phyloP scores from a whole-genome alignment of 2,329 filamentous ascomycete genomes.

The Dothideomycetes sp. region DNA sequence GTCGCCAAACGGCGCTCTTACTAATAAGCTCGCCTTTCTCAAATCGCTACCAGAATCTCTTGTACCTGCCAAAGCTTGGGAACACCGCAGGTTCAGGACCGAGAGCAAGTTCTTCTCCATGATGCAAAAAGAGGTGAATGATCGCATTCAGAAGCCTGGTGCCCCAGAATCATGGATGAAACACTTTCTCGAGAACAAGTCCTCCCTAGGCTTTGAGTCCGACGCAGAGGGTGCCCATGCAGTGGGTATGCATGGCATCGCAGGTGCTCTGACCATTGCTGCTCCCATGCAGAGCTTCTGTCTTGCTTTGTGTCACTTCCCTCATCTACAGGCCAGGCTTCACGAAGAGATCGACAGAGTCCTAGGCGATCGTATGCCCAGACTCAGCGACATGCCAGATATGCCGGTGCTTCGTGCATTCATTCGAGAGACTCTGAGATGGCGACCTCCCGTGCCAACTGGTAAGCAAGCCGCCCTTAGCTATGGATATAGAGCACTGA shows the following conservation, averaged over 20 bases:
- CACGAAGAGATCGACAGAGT: conserved; percentile 49
- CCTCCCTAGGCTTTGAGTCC: conserved; percentile 29
- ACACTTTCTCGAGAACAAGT: conserved; percentile 28
- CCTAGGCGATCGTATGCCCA: conserved; percentile 43
- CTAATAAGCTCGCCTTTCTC: conserved; percentile 34
- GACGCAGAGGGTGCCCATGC: conserved; percentile 34
- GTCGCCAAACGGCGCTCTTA: conserved; percentile 33
- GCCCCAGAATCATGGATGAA: conserved; percentile 30
- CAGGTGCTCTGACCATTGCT: conserved; percentile 34
- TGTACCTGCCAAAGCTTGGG: conserved; percentile 32
- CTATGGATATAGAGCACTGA: neutral
- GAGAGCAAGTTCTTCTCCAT: conserved; percentile 33
- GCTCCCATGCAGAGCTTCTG: conserved; percentile 37
- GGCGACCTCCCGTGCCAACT: conserved; percentile 43
- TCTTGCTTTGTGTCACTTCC: conserved; percentile 34
- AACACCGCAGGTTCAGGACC: conserved; percentile 29
- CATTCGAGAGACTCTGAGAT: conserved; percentile 48
- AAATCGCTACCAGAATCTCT: conserved; percentile 34
- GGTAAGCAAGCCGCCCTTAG: no score
- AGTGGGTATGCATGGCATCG: conserved; percentile 37
- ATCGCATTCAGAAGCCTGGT: conserved; percentile 20
- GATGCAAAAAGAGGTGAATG: conserved; percentile 32
- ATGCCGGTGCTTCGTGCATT: conserved; percentile 45
- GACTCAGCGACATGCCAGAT: conserved; percentile 36
- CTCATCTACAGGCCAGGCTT: conserved; percentile 29